Conservation (phyloP, 2,329 filamentous ascomycete genomes). For the Helotiales sp. region DNA sequence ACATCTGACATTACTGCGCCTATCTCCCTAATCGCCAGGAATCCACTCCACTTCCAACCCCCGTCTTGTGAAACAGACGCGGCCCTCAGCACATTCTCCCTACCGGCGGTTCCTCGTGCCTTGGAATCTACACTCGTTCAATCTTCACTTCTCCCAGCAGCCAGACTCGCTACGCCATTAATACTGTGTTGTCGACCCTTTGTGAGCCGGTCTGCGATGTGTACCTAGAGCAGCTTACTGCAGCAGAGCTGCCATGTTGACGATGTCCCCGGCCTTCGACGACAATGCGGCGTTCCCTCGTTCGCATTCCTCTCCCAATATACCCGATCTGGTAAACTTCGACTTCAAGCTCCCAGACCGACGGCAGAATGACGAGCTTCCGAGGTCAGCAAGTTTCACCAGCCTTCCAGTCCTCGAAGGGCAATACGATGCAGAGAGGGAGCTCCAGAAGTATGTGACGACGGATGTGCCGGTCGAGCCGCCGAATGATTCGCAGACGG, state of each 20-base stretch:
- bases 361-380: constrained; percentile 36
- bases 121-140: constrained; percentile 7
- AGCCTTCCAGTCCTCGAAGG: constrained; percentile 45
- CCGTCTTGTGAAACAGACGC: constrained; percentile 18
- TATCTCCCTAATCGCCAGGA: constrained; percentile 16
- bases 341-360: constrained; percentile 27
- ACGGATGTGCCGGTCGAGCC: constrained; percentile 14
- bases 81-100: constrained; percentile 4
- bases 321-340: constrained; percentile 30
- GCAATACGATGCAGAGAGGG: constrained; percentile 22
- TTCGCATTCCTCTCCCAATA: constrained; percentile 35
- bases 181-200: neutral
- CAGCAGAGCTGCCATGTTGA: constrained; percentile 30
- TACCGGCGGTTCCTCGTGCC: neutral
- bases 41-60: constrained; percentile 3
- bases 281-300: constrained; percentile 31
- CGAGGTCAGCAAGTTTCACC: constrained; percentile 59
- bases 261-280: constrained; percentile 33
- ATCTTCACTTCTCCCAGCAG: constrained; percentile 4
- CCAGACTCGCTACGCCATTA: constrained; percentile 4
- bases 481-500: constrained; percentile 12
- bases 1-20: constrained; percentile 3
- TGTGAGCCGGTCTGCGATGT: constrained; percentile 24
- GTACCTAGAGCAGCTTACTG: constrained; percentile 23
- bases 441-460: constrained; percentile 20